Percentiles rank a stretch among this genome's conserved stretches.
Conservation (phyloP, 2,329 filamentous ascomycete genomes). For the Biscogniauxia marginata region DNA sequence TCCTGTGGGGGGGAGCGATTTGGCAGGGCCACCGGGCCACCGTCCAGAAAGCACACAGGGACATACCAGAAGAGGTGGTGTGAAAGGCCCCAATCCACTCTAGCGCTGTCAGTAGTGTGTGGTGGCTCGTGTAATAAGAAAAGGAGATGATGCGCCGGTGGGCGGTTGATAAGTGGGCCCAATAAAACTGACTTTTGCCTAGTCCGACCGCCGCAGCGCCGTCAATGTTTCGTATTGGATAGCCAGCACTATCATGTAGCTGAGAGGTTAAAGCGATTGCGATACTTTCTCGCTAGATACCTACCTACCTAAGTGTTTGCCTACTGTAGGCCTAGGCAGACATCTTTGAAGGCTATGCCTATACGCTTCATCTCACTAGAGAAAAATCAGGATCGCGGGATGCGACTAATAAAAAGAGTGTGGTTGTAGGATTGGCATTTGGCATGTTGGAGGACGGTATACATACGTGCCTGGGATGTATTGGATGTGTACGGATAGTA, state of each 20-base stretch:
- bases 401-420: not conserved
- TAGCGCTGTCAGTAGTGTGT: too few relatives aligned
- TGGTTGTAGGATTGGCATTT: not conserved
- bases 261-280: not conserved
- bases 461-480: not conserved
- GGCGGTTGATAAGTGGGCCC: not conserved
- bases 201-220: not conserved
- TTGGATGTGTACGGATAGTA: not conserved
- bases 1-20: not conserved
- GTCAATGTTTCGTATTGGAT: not conserved
- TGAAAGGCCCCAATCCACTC: not conserved
- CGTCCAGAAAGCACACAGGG: not conserved
- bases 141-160: not conserved
- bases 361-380: not conserved
- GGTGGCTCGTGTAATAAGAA: not conserved
- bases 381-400: not conserved
- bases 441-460: not conserved
- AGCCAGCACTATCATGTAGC: not conserved
- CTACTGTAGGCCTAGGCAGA: not conserved
- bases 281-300: not conserved
- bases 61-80: not conserved
- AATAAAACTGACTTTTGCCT: not conserved
- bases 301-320: too few relatives aligned
- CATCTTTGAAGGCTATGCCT: not conserved
- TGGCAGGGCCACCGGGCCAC: not conserved